Evolutionary conservation across 495 filamentous ascomycete species (phyloP).

Genomic region (Xylaria venustula): DNA sequence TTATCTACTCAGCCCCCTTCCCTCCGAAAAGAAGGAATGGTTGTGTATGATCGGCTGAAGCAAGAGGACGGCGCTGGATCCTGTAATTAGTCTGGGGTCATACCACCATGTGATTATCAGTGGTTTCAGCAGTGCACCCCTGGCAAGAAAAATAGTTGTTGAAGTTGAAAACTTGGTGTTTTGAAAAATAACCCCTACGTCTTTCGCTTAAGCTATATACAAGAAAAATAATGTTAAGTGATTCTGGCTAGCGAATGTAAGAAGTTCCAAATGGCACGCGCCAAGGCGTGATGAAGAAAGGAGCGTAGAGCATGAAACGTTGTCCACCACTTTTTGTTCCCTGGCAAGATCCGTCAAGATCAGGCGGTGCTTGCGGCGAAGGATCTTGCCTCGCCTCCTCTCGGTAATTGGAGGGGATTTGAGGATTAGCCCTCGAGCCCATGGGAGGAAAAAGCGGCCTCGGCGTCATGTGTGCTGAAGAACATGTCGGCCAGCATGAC

Average conservation of each 20-base stretch:
- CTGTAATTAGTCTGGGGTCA: too few relatives aligned
- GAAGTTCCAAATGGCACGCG: constrained; percentile 6
- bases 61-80: too few relatives aligned
- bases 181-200: background rate
- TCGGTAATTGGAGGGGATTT: too few relatives aligned
- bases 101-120: too few relatives aligned
- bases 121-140: background rate
- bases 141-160: background rate
- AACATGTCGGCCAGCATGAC: too few relatives aligned
- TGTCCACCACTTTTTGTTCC: background rate
- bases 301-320: background rate
- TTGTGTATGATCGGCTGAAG: too few relatives aligned
- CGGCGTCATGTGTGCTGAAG: background rate
- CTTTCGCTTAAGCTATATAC: constrained; percentile 1
- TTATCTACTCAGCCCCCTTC: too few relatives aligned
- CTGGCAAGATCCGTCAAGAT: constrained; percentile 7
- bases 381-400: background rate
- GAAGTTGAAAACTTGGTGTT: background rate
- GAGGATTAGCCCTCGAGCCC: too few relatives aligned
- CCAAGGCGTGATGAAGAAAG: background rate
- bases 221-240: background rate
- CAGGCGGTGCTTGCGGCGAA: background rate
- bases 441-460: background rate
- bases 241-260: constrained; percentile 12
- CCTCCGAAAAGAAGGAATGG: too few relatives aligned